Base-by-base conservation (phyloP, 345 rosid genomes). In the Ailanthus altissimus region DNA sequence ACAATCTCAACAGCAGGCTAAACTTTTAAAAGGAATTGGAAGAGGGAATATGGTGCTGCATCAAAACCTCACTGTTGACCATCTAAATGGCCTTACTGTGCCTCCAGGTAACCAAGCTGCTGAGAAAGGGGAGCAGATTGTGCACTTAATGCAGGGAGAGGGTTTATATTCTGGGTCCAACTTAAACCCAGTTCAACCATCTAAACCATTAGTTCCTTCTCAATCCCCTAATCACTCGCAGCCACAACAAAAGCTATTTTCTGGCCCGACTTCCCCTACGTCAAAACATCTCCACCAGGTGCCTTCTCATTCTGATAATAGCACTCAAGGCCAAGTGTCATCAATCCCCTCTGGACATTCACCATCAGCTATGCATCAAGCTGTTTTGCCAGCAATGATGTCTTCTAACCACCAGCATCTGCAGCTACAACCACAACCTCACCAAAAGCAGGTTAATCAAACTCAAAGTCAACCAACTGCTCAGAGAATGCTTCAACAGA, bases 1-100 rank as follows among this genome's bases (percentile, higher is more conserved):
- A 25, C 92, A 85, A 75, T 84, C 88, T 62, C 88, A 90, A 63
- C 97, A 90, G 80, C 97, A 89, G 82, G 79, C 85, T 78, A 97
- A 94, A 82, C 78, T 84, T 75, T 56, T 82, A 72, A 92, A 94
- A 88, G 98, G 97, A 77, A 85, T 86, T 73, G 96, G 93, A 79
- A 90, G 98, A 86, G 98, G 96, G 85, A 94, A 88, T 77, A 77
- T 83, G 86, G 70, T 84, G 81, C 83, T 73, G 67, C 94, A 90
- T 82, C 97, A 91, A 84, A 90, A 88, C 79, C 84, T 83, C 56
- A 57, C 83, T 47, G 82, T 79, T 79, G 98, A 97, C 80, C 93
- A 83, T 79, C 77, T 83, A 66, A 97, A 94, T 88, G 98, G 97
- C 72, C 84, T 89, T 72, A 66, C 87, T 59, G 26, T 77, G 75